phyloP scores from a whole-genome alignment of 257 asterid species.

The Solanum clarkiae region DNA sequence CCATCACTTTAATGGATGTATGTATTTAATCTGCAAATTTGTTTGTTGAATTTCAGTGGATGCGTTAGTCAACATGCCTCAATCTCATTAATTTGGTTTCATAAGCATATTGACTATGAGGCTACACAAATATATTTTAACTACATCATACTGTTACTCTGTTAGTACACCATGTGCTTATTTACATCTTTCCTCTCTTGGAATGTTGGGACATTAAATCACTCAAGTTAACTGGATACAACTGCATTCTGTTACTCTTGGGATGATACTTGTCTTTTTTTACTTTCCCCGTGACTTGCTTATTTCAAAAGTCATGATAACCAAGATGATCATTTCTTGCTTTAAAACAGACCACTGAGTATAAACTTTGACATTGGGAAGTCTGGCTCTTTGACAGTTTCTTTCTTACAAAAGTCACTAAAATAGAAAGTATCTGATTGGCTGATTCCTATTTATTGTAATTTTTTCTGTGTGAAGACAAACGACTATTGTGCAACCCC shows the following conservation, averaged over 20 bases:
- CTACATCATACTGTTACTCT: background rate
- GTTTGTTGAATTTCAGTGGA: background rate
- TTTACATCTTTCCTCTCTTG: background rate
- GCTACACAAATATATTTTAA: background rate
- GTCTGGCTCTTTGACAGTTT: background rate
- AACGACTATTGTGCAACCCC: conserved; percentile 83
- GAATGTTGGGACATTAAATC: background rate
- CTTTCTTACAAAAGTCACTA: background rate
- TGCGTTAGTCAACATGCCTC: background rate
- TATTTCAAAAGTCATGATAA: background rate
- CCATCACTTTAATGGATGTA: conserved; percentile 87
- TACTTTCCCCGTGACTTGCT: background rate
- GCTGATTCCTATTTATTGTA: background rate
- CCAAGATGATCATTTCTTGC: background rate
- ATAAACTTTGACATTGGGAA: background rate
- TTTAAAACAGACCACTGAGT: background rate
- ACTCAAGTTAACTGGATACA: background rate
- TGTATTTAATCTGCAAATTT: background rate
- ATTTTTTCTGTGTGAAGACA: conserved; percentile 46
- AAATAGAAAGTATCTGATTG: background rate
- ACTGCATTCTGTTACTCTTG: background rate
- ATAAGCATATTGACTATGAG: background rate
- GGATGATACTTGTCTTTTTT: background rate
- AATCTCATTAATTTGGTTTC: background rate
- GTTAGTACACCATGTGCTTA: background rate